These are phyloP conservation scores for Zygosaccharomyces pseudobailii DNA, from an alignment of 1,139 yeast species.

Conservation along the genomic window DNA sequence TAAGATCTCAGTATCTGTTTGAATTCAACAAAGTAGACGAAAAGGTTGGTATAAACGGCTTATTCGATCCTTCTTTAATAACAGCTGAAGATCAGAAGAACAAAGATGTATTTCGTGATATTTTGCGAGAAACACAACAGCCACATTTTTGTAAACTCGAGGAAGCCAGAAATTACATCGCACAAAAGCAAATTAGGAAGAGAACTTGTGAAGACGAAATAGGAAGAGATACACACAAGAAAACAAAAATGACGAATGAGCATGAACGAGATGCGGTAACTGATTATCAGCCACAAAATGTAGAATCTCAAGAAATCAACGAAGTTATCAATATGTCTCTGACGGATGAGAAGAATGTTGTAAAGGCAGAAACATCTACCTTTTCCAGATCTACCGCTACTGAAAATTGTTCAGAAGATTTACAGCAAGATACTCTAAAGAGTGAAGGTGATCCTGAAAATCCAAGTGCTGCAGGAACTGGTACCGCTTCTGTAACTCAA, in stretches of 20 bases:
- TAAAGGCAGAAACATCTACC: no score
- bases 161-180: slow-evolving; percentile 22
- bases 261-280: neutral
- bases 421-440: no score
- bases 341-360: no score
- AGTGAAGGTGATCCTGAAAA: neutral
- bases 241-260: neutral
- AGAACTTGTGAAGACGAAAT: slow-evolving; percentile 16
- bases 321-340: neutral
- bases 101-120: slow-evolving; percentile 3
- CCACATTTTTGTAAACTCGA: slow-evolving; percentile 17
- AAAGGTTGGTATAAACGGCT: slow-evolving; percentile 23
- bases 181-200: slow-evolving; percentile 14
- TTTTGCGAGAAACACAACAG: slow-evolving; percentile 10
- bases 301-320: neutral
- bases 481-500: neutral
- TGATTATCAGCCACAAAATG: neutral
- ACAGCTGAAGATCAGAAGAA: slow-evolving; percentile 8
- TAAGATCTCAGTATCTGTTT: slow-evolving; percentile 27
- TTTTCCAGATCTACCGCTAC: no score
- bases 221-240: slow-evolving; percentile 3
- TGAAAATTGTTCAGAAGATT: no score
- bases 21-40: slow-evolving; percentile 27
- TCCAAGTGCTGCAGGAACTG: no score
- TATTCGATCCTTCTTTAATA: slow-evolving; percentile 19